Conservation (phyloP, 257 asterid species). For the Galeopsis tetrahit region DNA sequence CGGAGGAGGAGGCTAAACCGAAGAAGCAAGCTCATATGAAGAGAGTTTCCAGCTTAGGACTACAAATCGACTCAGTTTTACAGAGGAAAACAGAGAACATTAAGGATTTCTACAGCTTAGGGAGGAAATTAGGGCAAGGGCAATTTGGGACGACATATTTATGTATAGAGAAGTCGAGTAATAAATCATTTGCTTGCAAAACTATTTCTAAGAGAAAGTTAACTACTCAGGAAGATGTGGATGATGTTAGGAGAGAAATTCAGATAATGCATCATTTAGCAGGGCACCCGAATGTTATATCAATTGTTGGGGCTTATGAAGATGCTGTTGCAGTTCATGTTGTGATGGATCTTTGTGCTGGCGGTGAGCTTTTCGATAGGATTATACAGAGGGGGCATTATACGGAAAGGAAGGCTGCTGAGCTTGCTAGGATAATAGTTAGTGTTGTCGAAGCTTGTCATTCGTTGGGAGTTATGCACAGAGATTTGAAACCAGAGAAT, state of each 20-base stretch:
- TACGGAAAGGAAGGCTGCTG: slow-evolving; percentile 54
- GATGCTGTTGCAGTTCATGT: slow-evolving; percentile 54
- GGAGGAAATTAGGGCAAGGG: slow-evolving; percentile 54
- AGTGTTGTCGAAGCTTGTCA: slow-evolving; percentile 60
- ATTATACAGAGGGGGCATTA: slow-evolving; percentile 57
- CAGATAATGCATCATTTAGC: slow-evolving; percentile 62
- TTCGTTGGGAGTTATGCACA: slow-evolving; percentile 54
- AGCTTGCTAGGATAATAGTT: slow-evolving; percentile 51
- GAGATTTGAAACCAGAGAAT: slow-evolving; percentile 56
- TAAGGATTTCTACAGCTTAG: slow-evolving; percentile 44
- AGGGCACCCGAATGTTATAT: slow-evolving; percentile 53
- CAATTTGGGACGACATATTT: slow-evolving; percentile 57
- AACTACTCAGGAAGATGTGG: slow-evolving; percentile 53
- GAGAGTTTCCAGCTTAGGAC: slow-evolving; percentile 48
- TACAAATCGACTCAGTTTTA: slow-evolving; percentile 48
- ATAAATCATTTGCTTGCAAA: slow-evolving; percentile 52
- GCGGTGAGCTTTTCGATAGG: slow-evolving; percentile 61
- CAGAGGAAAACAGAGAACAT: slow-evolving; percentile 47
- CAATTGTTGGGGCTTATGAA: slow-evolving; percentile 54
- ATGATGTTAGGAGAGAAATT: slow-evolving; percentile 60
- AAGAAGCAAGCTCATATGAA: slow-evolving; percentile 42
- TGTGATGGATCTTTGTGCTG: slow-evolving; percentile 56
- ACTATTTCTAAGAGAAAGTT: slow-evolving; percentile 56
- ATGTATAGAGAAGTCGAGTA: slow-evolving; percentile 47
- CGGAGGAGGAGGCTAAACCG: slow-evolving; percentile 29